Evolutionary conservation across 1,284 basidiomycete genomes (phyloP).

Genomic region (Leccinum huronense): DNA sequence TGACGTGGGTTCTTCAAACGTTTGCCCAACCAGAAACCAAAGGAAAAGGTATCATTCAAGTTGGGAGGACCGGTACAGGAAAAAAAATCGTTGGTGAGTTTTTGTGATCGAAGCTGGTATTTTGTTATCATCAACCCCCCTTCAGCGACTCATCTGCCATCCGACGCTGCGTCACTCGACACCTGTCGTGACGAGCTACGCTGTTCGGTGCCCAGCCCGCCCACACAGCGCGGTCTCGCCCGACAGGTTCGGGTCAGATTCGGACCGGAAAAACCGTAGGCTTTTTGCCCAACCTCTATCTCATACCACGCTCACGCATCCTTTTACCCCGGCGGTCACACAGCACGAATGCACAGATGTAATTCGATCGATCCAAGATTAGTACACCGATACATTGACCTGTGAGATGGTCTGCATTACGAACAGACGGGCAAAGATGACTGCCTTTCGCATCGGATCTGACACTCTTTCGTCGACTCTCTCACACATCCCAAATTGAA

Average conservation of each 20-base stretch:
- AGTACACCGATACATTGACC: not conserved
- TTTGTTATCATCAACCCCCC: slow-evolving; percentile 9
- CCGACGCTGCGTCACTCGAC: not conserved
- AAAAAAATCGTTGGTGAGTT: slow-evolving; percentile 77
- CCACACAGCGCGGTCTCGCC: not conserved
- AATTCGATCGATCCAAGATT: not conserved
- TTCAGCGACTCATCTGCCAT: slow-evolving; percentile 31
- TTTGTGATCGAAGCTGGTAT: not conserved
- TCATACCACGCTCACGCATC: too few species aligned
- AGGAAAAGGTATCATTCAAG: slow-evolving; percentile 86
- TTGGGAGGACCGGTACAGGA: slow-evolving; percentile 90
- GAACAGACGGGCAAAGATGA: not conserved
- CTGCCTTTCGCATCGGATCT: not conserved
- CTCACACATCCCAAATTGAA: not conserved
- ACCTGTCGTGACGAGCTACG: not conserved
- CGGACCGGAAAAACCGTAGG: too few species aligned
- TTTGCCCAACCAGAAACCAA: slow-evolving; percentile 49
- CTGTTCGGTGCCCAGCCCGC: not conserved
- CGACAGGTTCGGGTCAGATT: too few species aligned
- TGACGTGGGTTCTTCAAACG: slow-evolving; percentile 2
- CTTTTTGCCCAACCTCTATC: too few species aligned
- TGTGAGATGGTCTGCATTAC: not conserved
- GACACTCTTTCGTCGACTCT: not conserved
- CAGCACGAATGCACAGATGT: not conserved
- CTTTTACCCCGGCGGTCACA: too few species aligned